Evolutionary conservation across 2,329 filamentous ascomycete genomes (phyloP), one percentile per base, ranked within the genome.

Genomic region (Lecanicillium sp.): DNA sequence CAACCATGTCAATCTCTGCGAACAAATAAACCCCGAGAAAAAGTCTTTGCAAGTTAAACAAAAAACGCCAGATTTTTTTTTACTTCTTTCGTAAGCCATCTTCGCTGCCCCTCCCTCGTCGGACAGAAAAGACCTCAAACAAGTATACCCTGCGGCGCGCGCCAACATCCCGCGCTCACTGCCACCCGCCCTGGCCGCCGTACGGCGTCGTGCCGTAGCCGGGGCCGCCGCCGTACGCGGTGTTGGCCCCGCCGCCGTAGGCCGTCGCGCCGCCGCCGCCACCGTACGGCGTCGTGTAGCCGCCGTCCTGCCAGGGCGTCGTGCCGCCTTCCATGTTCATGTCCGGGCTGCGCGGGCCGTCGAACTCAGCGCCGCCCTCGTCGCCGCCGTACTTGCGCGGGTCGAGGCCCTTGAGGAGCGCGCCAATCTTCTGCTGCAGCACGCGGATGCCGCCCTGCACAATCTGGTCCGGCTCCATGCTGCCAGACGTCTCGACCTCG

Each of bases 401-500:
- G 41, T 79, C 78, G 46, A 73, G 65, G 2, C 74, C 67, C 59
- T 75, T 74, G 52, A 95, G 84, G 32, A 96, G 79, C 4, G 76
- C 77, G 2, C 90, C 93, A 29, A 98, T 79, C 70, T 98, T 98
- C 56, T 86, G 80, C 65, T 97, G 93, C 48, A 98, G 73, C 23
- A 89, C 85, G 54, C 86, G 83, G 65, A 98, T 95, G 27, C 90
- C 90, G 59, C 89, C 83, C 58, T 90, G 84, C 44, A 98, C 82
- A 57, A 97, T 93, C 53, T 82, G 78, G 61, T 98, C 91, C 0
- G 93, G 91, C 24, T 93, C 87, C 52, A 97, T 80, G 58, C 84
- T 87, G 29, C 93, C 93, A 30, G 87, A 84, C 39, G 86, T 85
- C 67, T 98, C 93, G 39, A 98, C 85, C 61, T 96, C 90, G 61